A percentile compares a stretch with the other conserved stretches of the same genome.
phyloP scores from a whole-genome alignment of 2,329 filamentous ascomycete species.

The Endothia cerciana region DNA sequence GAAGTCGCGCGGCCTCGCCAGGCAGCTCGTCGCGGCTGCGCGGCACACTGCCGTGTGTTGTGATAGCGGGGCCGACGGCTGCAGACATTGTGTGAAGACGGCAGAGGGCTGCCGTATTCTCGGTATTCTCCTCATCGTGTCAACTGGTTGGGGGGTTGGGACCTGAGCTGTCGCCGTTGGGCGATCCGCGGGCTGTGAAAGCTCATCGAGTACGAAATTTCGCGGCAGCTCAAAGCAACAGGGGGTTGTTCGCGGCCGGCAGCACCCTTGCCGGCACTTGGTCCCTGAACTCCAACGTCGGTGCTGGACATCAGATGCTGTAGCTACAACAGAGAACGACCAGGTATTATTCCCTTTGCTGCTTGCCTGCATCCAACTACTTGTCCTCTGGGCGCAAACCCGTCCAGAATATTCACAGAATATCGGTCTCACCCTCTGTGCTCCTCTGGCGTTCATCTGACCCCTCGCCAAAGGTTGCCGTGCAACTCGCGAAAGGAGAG shows the following conservation, averaged over 20 bases:
- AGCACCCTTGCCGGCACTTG: constrained; percentile 15
- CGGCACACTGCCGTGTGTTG: constrained; percentile 21
- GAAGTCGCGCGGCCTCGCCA: constrained; percentile 21
- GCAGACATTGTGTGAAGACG: constrained; percentile 24
- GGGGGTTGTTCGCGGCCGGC: constrained; percentile 8
- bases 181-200: background rate
- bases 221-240: constrained; percentile 11
- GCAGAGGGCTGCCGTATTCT: constrained; percentile 25
- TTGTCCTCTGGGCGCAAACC: background rate
- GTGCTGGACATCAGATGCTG: background rate
- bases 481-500: constrained; percentile 7
- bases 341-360: background rate
- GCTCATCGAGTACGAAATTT: constrained; percentile 23
- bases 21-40: constrained; percentile 11
- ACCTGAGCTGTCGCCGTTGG: background rate
- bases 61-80: constrained; percentile 14
- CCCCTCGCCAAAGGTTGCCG: background rate
- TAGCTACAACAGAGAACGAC: background rate
- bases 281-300: background rate
- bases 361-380: background rate
- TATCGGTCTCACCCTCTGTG: too few species aligned
- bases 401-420: background rate
- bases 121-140: constrained; percentile 29
- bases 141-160: background rate
- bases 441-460: background rate